These are phyloP conservation scores for Fusarium equiseti DNA, from an alignment of 2,329 filamentous ascomycete species.

Conservation along the genomic window DNA sequence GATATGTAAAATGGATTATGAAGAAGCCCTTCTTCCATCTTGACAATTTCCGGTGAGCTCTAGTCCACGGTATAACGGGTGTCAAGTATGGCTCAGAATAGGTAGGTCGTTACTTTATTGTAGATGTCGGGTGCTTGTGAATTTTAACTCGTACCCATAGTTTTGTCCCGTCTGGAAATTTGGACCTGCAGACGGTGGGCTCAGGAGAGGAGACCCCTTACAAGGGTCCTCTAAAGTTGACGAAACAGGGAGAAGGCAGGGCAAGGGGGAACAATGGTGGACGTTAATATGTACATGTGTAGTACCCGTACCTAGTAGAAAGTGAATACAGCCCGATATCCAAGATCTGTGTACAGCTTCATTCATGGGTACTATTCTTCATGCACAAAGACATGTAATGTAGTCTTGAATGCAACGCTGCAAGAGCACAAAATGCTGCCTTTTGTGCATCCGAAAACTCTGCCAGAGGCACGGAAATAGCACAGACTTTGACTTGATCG, in stretches of 20 bases:
- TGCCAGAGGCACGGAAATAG: slow-evolving; percentile 13
- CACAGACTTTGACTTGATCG: slow-evolving; percentile 10
- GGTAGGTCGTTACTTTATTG: slow-evolving; percentile 2
- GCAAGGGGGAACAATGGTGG: slow-evolving; percentile 28
- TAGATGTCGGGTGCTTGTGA: neutral
- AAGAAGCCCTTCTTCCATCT: neutral
- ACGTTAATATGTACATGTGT: neutral
- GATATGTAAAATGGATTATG: neutral
- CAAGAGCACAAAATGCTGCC: neutral
- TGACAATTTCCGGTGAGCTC: neutral
- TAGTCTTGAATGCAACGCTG: slow-evolving; percentile 1
- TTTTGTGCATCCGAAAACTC: neutral
- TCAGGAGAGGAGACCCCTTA: slow-evolving; percentile 41
- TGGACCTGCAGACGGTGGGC: slow-evolving; percentile 46
- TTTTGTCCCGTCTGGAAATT: slow-evolving; percentile 46
- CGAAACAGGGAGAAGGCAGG: slow-evolving; percentile 40
- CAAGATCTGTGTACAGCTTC: neutral
- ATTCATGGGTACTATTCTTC: neutral
- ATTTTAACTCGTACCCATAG: slow-evolving; percentile 11
- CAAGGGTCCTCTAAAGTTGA: slow-evolving; percentile 39
- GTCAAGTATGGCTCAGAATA: neutral
- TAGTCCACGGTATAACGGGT: neutral
- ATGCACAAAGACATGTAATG: neutral
- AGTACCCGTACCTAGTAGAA: slow-evolving; percentile 4
- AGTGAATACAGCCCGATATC: neutral